Percentiles rank a stretch among this genome's conserved stretches.
Conservation (phyloP, 2,329 filamentous ascomycete genomes). For the Clathrospora elynae region DNA sequence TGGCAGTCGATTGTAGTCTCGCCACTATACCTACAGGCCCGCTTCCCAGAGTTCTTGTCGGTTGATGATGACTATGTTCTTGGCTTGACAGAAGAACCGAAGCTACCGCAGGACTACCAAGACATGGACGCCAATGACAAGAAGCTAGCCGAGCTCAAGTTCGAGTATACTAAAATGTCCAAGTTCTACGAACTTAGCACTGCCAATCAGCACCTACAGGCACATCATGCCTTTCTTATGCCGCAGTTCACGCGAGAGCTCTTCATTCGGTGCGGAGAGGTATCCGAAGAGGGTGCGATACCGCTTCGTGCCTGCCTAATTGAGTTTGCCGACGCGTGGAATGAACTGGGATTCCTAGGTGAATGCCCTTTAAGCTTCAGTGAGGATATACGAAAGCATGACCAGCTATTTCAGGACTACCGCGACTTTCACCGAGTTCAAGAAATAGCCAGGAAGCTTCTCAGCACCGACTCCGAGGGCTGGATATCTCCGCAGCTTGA, state of each 20-base stretch:
- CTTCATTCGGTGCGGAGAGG: constrained; percentile 36
- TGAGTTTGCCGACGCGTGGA: constrained; percentile 37
- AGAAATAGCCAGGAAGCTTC: constrained; percentile 32
- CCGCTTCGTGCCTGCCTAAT: constrained; percentile 45
- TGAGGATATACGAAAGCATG: constrained; percentile 32
- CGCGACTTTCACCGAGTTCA: constrained; percentile 34
- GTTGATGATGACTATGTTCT: constrained; percentile 22
- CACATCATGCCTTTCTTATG: constrained; percentile 30
- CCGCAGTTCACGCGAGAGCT: constrained; percentile 41
- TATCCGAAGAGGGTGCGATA: constrained; percentile 39
- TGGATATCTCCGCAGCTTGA: constrained; percentile 45
- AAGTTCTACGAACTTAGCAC: constrained; percentile 43
- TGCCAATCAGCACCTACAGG: constrained; percentile 22
- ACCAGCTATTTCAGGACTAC: constrained; percentile 42
- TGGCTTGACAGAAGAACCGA: constrained; percentile 9
- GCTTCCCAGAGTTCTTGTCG: constrained; percentile 23
- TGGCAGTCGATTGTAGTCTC: constrained; percentile 33
- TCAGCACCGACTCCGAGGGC: constrained; percentile 45
- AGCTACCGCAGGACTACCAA: constrained; percentile 15
- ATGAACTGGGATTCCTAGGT: constrained; percentile 25
- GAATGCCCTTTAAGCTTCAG: constrained; percentile 38
- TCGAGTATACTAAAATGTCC: constrained; percentile 16
- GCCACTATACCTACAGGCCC: constrained; percentile 23
- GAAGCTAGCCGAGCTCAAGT: constrained; percentile 8
- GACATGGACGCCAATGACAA: constrained; percentile 16